These are phyloP conservation scores for Thalassia testudinum DNA, from an alignment of 116 monocot genomes.

Conservation along the genomic window DNA sequence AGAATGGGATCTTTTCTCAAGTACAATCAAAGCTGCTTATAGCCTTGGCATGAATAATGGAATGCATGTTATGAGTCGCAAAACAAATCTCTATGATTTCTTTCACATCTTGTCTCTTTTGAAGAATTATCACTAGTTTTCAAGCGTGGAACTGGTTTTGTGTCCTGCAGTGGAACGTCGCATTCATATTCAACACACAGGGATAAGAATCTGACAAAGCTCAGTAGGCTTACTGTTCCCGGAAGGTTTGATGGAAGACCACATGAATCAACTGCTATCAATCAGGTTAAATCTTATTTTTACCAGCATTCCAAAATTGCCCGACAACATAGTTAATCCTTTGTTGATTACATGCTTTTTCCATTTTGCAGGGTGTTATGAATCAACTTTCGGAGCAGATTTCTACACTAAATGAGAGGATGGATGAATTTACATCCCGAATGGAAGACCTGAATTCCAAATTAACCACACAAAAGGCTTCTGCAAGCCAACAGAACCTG, in stretches of 20 bases:
- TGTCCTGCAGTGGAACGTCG: slow-evolving; percentile 60
- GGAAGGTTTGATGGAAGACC: slow-evolving; percentile 35
- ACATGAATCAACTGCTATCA: slow-evolving; percentile 51
- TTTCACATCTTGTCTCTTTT: no score
- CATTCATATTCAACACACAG: slow-evolving; percentile 66
- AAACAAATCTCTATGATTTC: no score
- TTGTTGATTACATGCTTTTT: neutral
- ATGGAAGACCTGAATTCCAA: slow-evolving; percentile 85
- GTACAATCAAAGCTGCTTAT: no score
- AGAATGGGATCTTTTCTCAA: no score
- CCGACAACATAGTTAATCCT: no score
- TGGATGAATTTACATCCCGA: slow-evolving; percentile 86
- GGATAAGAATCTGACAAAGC: slow-evolving; percentile 55
- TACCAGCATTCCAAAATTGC: no score
- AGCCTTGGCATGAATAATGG: no score
- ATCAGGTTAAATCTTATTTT: slow-evolving; percentile 30
- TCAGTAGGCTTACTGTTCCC: slow-evolving; percentile 47
- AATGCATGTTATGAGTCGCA: no score
- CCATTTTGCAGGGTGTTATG: slow-evolving; percentile 29
- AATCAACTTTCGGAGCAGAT: slow-evolving; percentile 93
- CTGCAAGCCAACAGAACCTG: slow-evolving; percentile 72
- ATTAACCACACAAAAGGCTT: slow-evolving; percentile 25
- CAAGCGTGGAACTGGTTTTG: no score
- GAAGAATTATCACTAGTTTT: no score
- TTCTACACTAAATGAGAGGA: slow-evolving; percentile 80